Evolutionary conservation across 2,329 filamentous ascomycete genomes (phyloP).

Genomic region (Xylaria sp.): DNA sequence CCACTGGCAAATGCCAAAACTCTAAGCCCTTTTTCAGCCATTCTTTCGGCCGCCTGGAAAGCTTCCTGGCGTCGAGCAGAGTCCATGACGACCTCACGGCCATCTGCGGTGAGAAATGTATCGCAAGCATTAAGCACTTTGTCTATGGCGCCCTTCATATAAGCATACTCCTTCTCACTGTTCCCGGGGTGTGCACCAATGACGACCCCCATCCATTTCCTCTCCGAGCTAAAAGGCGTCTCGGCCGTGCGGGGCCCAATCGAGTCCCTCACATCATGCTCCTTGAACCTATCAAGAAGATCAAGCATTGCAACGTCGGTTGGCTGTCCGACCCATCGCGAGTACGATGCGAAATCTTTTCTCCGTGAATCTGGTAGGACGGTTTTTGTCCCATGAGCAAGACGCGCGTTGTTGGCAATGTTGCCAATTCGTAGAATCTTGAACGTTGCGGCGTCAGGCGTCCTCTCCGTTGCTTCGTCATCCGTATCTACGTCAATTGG

Average conservation of each 20-base stretch:
- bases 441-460: conserved; percentile 73
- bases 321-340: conserved; percentile 94
- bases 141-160: conserved; percentile 94
- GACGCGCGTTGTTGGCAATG: conserved; percentile 90
- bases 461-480: conserved; percentile 55
- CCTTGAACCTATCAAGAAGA: conserved; percentile 84
- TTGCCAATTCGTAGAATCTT: conserved; percentile 91
- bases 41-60: conserved; percentile 75
- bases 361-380: conserved; percentile 84
- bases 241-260: conserved; percentile 82
- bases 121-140: conserved; percentile 84
- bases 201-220: conserved; percentile 99
- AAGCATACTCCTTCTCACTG: conserved; percentile 76
- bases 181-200: conserved; percentile 64
- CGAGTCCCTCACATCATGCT: conserved; percentile 86
- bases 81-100: conserved; percentile 84
- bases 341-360: conserved; percentile 66
- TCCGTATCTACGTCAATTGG: conserved; percentile 58
- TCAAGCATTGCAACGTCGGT: conserved; percentile 98
- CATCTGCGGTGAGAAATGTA: conserved; percentile 84
- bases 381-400: conserved; percentile 76
- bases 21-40: conserved; percentile 87
- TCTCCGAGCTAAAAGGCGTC: conserved; percentile 93
- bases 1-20: conserved; percentile 95
- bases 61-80: conserved; percentile 74